Base-by-base conservation (phyloP, 257 asterid genomes). In the Penstemon davidsonii region DNA sequence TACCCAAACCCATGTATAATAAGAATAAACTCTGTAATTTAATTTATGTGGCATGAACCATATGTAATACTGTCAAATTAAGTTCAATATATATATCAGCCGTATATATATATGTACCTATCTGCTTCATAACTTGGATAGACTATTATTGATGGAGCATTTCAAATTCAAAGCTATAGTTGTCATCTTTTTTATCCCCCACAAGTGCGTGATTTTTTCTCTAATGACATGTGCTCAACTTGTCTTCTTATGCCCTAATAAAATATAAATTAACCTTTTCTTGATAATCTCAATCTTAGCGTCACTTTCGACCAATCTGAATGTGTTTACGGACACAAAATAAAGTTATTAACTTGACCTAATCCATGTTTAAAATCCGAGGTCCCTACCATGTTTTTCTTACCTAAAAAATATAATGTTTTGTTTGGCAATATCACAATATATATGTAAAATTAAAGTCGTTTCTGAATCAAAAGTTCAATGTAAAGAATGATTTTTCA, bases 371-470 rank as follows among this genome's bases (percentile, higher is more conserved):
- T 80, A 69, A 80, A 77, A 44, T 80, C 85, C 85, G 82, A 52
- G 79, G 85, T 76, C 85, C 85, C 85, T 82, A 73, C 84, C 80
- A 73, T 73, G 46, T 73, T 60, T 73, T 60, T 54, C 62, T 55
- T 51, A 71, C 78, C 83, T 79, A 79, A 71, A 79, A 68, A 67
- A 56, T 75, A 15, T 64, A 51, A 3, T 73, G 55, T 70, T 15
- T 56, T 19, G 40, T 8, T 59, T 38, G 38, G 58, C 7, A 9
- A 37, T 69, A 47, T 9, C 73, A 42, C 44, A 12, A 25, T 25
- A 1, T 25, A 25, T 25, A 25, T 25, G 3, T 1, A 25, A 25
- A 25, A 2, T 25, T 1, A 25, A 25, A 25, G 33, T 25, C 33
- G 2, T 25, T 25, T 25, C 33, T 25, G 33, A 25, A 25, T 25